phyloP scores from a whole-genome alignment of 805 yeast genomes.

The Nakazawaea populi region DNA sequence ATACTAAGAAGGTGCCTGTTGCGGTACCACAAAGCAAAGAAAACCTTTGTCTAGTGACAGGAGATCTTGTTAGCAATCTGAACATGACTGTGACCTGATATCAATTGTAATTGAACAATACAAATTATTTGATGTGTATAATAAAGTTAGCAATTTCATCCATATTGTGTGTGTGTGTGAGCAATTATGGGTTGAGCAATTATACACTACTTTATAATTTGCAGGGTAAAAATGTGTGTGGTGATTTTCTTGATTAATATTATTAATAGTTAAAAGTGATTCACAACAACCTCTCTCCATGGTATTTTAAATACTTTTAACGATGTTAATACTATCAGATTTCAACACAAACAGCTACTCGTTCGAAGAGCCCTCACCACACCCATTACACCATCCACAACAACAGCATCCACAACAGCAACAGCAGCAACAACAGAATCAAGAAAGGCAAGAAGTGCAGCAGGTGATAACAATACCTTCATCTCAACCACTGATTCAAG shows the following conservation, averaged over 20 bases:
- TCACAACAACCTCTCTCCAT: not conserved
- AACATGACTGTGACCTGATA: not conserved
- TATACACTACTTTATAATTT: too few species aligned
- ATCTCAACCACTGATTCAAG: not conserved
- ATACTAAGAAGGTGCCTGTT: not conserved
- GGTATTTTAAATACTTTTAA: not conserved
- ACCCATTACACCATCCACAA: not conserved
- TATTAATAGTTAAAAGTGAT: too few species aligned
- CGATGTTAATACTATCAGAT: slow-evolving; percentile 8
- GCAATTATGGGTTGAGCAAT: too few species aligned
- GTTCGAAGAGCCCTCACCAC: not conserved
- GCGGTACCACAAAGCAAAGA: not conserved
- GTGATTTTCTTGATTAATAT: too few species aligned
- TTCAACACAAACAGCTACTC: not conserved
- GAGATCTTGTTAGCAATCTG: not conserved
- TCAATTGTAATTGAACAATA: too few species aligned
- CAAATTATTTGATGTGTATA: too few species aligned
- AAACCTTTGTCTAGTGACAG: not conserved
- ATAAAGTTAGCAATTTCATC: too few species aligned
- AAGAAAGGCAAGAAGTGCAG: too few species aligned
- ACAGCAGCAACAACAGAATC: not conserved
- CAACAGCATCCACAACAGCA: not conserved
- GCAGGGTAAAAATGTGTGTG: too few species aligned
- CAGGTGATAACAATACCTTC: not conserved
- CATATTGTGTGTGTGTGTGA: too few species aligned